phyloP scores from a whole-genome alignment of 176 grass and related monocot species.

The Zea mays region Zm-B73-REFERENCE-NAM-5.0 NC_050096.1:280869001-280869500 shows the following conservation, averaged over 20 bases:
- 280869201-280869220: neutral
- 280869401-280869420: slow-evolving; percentile 16
- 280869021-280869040: slow-evolving; percentile 81
- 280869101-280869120: slow-evolving; percentile 78
- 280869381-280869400: neutral
- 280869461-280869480: neutral
- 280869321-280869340: neutral
- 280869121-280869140: slow-evolving; percentile 79
- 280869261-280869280: neutral
- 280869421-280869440: neutral
- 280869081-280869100: slow-evolving; percentile 59
- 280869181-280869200: slow-evolving; percentile 14
- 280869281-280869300: neutral
- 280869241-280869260: too few relatives aligned
- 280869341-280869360: neutral
- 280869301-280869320: slow-evolving; percentile 7
- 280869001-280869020: slow-evolving; percentile 76
- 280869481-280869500: slow-evolving; percentile 27
- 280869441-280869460: slow-evolving; percentile 17
- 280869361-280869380: slow-evolving; percentile 5
- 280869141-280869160: slow-evolving; percentile 93
- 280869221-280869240: neutral
- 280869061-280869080: slow-evolving; percentile 62
- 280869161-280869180: slow-evolving; percentile 71
- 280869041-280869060: slow-evolving; percentile 79